Evolutionary conservation across 805 yeast species (phyloP).

Genomic region (Suhomyces sp.): DNA sequence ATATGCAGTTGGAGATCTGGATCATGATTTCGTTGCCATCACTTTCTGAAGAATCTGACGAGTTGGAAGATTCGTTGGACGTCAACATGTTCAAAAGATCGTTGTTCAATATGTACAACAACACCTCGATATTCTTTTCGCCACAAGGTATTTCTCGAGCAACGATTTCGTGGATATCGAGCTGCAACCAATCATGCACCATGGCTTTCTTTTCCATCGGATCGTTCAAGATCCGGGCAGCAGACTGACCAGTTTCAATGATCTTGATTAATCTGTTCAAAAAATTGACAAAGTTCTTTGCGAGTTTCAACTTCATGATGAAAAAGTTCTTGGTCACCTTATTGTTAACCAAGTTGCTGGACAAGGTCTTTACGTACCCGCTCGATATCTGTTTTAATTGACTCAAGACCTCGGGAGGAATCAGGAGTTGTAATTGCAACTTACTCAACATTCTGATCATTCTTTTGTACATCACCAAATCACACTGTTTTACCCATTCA

Average conservation of each 20-base stretch:
- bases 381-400: slow-evolving; percentile 54
- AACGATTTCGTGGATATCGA: slow-evolving; percentile 46
- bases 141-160: slow-evolving; percentile 53
- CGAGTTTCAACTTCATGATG: slow-evolving; percentile 50
- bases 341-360: slow-evolving; percentile 28
- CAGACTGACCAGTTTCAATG: slow-evolving; percentile 51
- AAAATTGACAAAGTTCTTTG: slow-evolving; percentile 51
- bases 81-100: slow-evolving; percentile 18
- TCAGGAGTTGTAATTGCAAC: slow-evolving; percentile 49
- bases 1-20: slow-evolving; percentile 25
- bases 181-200: slow-evolving; percentile 57
- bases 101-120: slow-evolving; percentile 31
- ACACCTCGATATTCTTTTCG: slow-evolving; percentile 24
- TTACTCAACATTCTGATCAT: slow-evolving; percentile 60
- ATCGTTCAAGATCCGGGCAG: slow-evolving; percentile 44
- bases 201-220: slow-evolving; percentile 45
- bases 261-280: slow-evolving; percentile 54
- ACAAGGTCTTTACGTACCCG: slow-evolving; percentile 46
- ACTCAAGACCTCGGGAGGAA: slow-evolving; percentile 53
- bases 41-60: not conserved
- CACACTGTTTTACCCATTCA: slow-evolving; percentile 70
- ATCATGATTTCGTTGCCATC: slow-evolving; percentile 9
- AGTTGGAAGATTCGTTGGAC: not conserved
- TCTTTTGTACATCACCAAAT: slow-evolving; percentile 54
- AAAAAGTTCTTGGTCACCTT: slow-evolving; percentile 51